Base-by-base conservation (phyloP, 768 basidiomycete species). In the Calocera cornea region DNA sequence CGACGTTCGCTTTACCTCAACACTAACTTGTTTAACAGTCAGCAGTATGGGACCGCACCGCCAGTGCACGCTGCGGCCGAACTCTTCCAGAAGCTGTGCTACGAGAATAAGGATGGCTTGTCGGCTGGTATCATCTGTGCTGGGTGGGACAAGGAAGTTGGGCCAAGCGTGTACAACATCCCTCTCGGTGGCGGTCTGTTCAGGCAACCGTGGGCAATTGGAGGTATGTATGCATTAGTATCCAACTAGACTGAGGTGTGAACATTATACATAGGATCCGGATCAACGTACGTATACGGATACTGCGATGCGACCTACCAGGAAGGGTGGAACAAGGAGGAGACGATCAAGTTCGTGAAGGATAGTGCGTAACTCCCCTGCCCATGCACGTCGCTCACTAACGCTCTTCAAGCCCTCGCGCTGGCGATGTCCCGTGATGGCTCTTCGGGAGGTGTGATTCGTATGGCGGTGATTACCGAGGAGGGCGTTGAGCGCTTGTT, bases 251-350 rank as follows among this genome's bases (percentile, higher is more conserved):
- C 31, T 41, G 27, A 64, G 24, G 41, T 34, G 47, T 31, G 47
- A 50, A 68, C 67, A 36, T 19, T 34, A 47, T 22, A 47, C 33
- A 33, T 71, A 92, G 90, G 92, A 29, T 95, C 93, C 64, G 97
- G 97, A 8, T 97, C 94, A 40, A 93, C 94, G 8, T 99, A 98
- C 75, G 93, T 98, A 12, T 99, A 98, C 74, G 97, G 95, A 65
- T 98, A 97, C 79, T 98, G 97, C 73, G 97, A 99, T 76, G 93
- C 97, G n/a, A 97, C 94, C 31, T 99, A 89, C 76, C 79, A 86
- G 77, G 95, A 97, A 33, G 92, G 90, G 17, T 95, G 92, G 94
- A 86, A 84, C 7, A 83, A 83, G 71, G 91, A 93, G 41, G 86
- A 97, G 78, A 97, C 94, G 0, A 79, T 99, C 67, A 82, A 95